These are phyloP conservation scores for Aureobasidium musti DNA, from an alignment of 2,329 filamentous ascomycete species.

Conservation along the genomic window DNA sequence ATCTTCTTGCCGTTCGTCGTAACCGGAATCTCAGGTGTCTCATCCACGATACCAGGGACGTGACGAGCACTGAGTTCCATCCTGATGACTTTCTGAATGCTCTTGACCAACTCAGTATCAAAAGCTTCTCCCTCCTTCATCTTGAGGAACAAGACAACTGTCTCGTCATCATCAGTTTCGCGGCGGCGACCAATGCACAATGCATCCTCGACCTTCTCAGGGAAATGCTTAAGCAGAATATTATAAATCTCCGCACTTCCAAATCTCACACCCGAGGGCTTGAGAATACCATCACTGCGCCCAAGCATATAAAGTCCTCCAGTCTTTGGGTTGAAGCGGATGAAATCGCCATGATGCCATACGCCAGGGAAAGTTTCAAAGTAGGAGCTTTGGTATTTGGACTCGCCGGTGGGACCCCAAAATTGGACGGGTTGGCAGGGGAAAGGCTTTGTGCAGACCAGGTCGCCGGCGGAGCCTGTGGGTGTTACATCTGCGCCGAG, in stretches of 20 bases:
- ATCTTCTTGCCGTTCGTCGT: slow-evolving; percentile 98
- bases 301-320: slow-evolving; percentile 88
- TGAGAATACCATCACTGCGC: slow-evolving; percentile 87
- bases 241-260: slow-evolving; percentile 97
- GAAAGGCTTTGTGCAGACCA: slow-evolving; percentile 84
- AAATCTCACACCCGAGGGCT: slow-evolving; percentile 88
- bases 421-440: slow-evolving; percentile 90
- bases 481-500: slow-evolving; percentile 60
- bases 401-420: slow-evolving; percentile 70
- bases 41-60: slow-evolving; percentile 79
- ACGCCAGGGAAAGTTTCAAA: slow-evolving; percentile 78
- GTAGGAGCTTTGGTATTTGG: slow-evolving; percentile 81
- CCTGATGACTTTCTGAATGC: slow-evolving; percentile 69
- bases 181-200: slow-evolving; percentile 80
- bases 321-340: slow-evolving; percentile 68
- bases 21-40: slow-evolving; percentile 82
- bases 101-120: slow-evolving; percentile 59
- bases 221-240: slow-evolving; percentile 81
- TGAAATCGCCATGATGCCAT: slow-evolving; percentile 96
- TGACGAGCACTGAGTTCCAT: slow-evolving; percentile 84
- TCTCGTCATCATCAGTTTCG: slow-evolving; percentile 74
- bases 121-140: slow-evolving; percentile 64
- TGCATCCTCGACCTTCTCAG: slow-evolving; percentile 75
- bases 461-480: slow-evolving; percentile 74
- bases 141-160: slow-evolving; percentile 84